Conservation (phyloP, 805 yeast genomes). For the Candida yuanshanica region DNA sequence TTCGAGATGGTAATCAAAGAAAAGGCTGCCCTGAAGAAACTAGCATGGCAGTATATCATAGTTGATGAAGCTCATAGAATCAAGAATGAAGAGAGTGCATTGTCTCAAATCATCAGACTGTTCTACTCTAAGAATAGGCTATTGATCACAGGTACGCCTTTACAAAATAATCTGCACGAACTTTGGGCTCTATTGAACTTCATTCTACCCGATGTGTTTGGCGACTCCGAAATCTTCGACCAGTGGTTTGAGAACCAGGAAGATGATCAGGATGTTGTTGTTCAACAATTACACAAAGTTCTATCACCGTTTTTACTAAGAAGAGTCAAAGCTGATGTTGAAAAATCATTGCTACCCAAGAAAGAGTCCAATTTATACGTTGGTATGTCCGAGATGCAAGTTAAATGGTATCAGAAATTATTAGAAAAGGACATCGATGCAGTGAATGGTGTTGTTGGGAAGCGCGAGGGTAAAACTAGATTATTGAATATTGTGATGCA, state of each 20-base stretch:
- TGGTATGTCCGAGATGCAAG: slow-evolving; percentile 95
- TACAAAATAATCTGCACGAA: slow-evolving; percentile 92
- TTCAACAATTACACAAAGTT: slow-evolving; percentile 83
- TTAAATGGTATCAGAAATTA: slow-evolving; percentile 82
- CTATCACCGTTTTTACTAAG: slow-evolving; percentile 83
- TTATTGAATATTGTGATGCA: slow-evolving; percentile 94
- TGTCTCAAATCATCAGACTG: slow-evolving; percentile 86
- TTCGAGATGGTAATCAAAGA: slow-evolving; percentile 93
- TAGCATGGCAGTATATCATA: slow-evolving; percentile 89
- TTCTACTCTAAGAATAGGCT: slow-evolving; percentile 82
- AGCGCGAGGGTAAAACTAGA: slow-evolving; percentile 88
- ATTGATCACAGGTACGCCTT: slow-evolving; percentile 91
- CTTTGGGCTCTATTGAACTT: slow-evolving; percentile 93
- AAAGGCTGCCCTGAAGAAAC: slow-evolving; percentile 69
- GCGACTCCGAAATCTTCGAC: slow-evolving; percentile 85
- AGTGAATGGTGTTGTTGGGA: slow-evolving; percentile 93
- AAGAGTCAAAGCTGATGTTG: slow-evolving; percentile 90
- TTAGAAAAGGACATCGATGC: slow-evolving; percentile 94
- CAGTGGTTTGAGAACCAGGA: slow-evolving; percentile 75
- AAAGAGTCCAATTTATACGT: slow-evolving; percentile 85
- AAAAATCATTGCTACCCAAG: slow-evolving; percentile 83
- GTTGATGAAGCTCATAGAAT: slow-evolving; percentile 97
- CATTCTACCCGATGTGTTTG: slow-evolving; percentile 88
- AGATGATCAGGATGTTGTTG: slow-evolving; percentile 72
- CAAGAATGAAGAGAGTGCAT: slow-evolving; percentile 87